Evolutionary conservation across 2,329 filamentous ascomycete species (phyloP).

Genomic region (Xylaria sp.): DNA sequence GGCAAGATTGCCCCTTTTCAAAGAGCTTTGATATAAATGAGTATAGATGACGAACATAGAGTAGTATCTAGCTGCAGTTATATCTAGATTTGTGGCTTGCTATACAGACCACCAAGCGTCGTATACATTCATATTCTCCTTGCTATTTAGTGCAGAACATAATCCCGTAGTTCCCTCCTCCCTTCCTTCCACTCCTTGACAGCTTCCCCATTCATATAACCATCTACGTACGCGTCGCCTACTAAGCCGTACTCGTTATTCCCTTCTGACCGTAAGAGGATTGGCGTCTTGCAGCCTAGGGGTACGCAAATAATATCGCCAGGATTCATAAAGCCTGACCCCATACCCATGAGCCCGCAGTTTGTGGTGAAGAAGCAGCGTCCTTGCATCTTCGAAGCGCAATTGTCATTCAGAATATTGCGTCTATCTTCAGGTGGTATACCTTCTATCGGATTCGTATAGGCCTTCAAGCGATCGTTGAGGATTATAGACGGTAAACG

Average conservation of each 20-base stretch:
- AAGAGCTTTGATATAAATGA: background rate
- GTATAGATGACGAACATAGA: no score
- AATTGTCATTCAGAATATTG: conserved; percentile 38
- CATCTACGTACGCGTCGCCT: conserved; percentile 51
- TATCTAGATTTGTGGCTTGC: background rate
- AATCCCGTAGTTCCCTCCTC: background rate
- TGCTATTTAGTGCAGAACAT: background rate
- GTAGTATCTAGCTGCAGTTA: background rate
- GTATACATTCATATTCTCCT: background rate
- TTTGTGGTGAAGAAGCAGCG: conserved; percentile 44
- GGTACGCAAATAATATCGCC: conserved; percentile 51
- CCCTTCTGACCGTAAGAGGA: conserved; percentile 33
- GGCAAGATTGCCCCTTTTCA: background rate
- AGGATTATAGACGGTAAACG: conserved; percentile 38
- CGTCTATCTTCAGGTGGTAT: conserved; percentile 17
- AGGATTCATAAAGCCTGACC: conserved; percentile 47
- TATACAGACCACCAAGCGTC: background rate
- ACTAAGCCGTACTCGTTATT: conserved; percentile 44
- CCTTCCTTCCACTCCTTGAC: conserved; percentile 28
- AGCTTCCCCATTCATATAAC: conserved; percentile 51
- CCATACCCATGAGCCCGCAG: conserved; percentile 47
- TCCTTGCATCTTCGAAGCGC: conserved; percentile 40
- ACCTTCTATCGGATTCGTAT: conserved; percentile 4
- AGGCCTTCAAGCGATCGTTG: conserved; percentile 30
- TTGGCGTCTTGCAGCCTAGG: conserved; percentile 49